Evolutionary conservation across 257 asterid genomes (phyloP), one percentile per base, ranked within the genome.

Genomic region (Cinchona pubescens): DNA sequence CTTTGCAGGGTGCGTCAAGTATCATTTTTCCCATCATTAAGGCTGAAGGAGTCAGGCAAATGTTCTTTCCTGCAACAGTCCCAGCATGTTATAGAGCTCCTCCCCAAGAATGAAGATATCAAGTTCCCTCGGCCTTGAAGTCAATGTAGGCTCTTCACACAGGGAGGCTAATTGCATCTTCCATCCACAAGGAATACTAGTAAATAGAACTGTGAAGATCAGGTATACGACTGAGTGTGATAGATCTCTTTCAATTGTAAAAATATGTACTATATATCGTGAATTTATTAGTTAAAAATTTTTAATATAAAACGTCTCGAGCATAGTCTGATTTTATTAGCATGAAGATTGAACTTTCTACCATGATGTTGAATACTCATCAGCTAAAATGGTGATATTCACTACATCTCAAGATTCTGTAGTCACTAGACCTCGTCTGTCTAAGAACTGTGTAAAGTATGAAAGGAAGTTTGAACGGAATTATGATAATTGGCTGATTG

Each of bases 11-110:
- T 13, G 89, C 89, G 2, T 81, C 84, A 30, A 78, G 81, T 68
- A 83, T 85, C 45, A 85, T 85, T 66, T 79, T 79, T 61, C 89
- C 89, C 10, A 85, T 85, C 21, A 79, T 85, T 38, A 85, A 81
- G 75, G 89, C 89, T 29, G 87, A 83, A 79, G 87, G 89, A 51
- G 75, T 79, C 45, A 60, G 82, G 46, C 87, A 83, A 74, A 85
- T 85, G 89, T 85, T 85, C 78, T 83, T 85, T 59, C 87, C 87
- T 19, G 80, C 84, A 69, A 85, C 82, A 27, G 71, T 82, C 51
- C 85, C 85, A 49, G 80, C 86, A 34, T 78, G 76, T 77, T 40
- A 81, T 69, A 80, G 87, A 76, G 80, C 81, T 75, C 84, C 89
- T 45, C 84, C 84, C 0, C 71, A 27, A 51, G 55, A 76, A 67